phyloP scores from a whole-genome alignment of 2,329 filamentous ascomycete genomes.

The Parastagonospora nodorum region DNA sequence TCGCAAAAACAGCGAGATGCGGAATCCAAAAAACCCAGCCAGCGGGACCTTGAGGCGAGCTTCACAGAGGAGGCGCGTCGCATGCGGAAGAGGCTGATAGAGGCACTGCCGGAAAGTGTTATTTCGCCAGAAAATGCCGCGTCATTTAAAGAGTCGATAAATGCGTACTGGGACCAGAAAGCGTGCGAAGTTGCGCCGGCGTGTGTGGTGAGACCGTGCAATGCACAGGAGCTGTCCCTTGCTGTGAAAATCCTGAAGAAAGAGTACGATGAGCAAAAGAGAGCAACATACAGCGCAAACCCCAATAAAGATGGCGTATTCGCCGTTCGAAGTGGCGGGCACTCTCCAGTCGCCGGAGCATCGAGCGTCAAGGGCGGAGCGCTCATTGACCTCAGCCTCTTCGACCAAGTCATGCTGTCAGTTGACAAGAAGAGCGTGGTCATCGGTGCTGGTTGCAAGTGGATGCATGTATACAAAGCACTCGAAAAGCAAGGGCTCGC shows the following conservation, averaged over 20 bases:
- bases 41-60: conserved; percentile 1
- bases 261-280: conserved; percentile 31
- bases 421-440: conserved; percentile 9
- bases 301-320: conserved; percentile 10
- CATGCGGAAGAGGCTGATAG: conserved; percentile 12
- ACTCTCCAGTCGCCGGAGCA: conserved; percentile 29
- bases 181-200: conserved; percentile 38
- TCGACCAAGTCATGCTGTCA: conserved; percentile 14
- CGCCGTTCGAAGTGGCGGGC: conserved; percentile 58
- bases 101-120: conserved; percentile 16
- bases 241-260: conserved; percentile 35
- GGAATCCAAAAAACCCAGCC: conserved; percentile 12
- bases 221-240: conserved; percentile 33
- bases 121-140: conserved; percentile 7
- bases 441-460: conserved; percentile 26
- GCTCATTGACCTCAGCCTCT: conserved; percentile 20
- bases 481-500: conserved; percentile 22
- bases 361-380: conserved; percentile 28
- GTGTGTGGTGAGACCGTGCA: conserved; percentile 37
- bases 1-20: conserved; percentile 13
- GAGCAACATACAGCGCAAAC: not conserved
- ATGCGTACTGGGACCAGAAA: conserved; percentile 41
- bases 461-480: conserved; percentile 19
- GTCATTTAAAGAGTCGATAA: conserved; percentile 15
- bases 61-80: conserved; percentile 11